A percentile compares a stretch with the other conserved stretches of the same genome.
Evolutionary conservation across 345 rosid species (phyloP).

Genomic region (Heritiera fomes): DNA sequence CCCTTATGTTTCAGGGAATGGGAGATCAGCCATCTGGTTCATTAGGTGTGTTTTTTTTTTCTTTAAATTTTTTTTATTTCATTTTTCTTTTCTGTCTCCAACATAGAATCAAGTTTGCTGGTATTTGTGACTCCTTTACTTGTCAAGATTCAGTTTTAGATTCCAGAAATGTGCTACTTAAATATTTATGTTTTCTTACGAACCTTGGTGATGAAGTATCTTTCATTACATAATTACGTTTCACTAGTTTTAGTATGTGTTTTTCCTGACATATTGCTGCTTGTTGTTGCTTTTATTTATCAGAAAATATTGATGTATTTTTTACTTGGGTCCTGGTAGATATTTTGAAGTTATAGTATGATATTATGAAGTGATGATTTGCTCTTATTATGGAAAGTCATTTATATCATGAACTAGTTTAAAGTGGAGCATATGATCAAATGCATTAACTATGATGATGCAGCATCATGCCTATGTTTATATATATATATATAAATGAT

Average conservation of each 20-base stretch:
- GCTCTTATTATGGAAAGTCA: neutral
- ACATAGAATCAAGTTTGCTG: neutral
- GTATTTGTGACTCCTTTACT: neutral
- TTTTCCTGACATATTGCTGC: neutral
- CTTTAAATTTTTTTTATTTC: neutral
- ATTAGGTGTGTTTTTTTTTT: constrained; percentile 47
- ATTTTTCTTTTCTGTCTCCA: neutral
- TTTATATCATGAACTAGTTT: constrained; percentile 5
- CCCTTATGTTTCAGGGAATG: constrained; percentile 54
- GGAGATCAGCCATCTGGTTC: constrained; percentile 57
- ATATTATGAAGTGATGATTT: neutral
- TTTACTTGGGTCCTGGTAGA: neutral
- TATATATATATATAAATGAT: neutral
- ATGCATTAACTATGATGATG: neutral
- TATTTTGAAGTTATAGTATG: neutral
- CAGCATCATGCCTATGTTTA: neutral
- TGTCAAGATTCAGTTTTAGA: neutral
- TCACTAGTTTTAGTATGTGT: neutral
- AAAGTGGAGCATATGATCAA: neutral
- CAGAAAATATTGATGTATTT: neutral
- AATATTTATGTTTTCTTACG: neutral
- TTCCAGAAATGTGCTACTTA: neutral
- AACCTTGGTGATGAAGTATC: neutral
- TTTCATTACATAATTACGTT: neutral
- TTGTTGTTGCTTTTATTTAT: neutral